A percentile compares a stretch with the other conserved stretches of the same genome.
Conservation (phyloP, 257 asterid species). For the Solanum sejunctum region DNA sequence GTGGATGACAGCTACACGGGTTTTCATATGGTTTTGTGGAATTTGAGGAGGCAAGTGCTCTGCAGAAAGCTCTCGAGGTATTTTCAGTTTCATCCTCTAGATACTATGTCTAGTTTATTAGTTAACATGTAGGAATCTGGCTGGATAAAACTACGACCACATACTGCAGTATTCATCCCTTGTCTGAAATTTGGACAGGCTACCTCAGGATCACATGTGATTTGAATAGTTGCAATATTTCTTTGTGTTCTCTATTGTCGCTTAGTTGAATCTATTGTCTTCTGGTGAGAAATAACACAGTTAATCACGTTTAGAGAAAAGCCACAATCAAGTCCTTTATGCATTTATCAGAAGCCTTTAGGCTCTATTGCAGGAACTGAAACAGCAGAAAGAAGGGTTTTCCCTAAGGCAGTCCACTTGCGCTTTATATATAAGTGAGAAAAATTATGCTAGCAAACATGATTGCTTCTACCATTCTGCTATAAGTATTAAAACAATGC, state of each 20-base stretch:
- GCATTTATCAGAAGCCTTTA: background rate
- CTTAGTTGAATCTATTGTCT: background rate
- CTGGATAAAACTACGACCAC: background rate
- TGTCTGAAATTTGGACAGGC: background rate
- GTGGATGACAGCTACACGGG: conserved; percentile 11
- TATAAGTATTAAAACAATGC: background rate
- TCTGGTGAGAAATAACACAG: background rate
- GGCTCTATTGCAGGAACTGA: background rate
- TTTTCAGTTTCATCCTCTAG: background rate
- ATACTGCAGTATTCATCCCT: background rate
- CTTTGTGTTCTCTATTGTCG: background rate
- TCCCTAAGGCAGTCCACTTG: background rate
- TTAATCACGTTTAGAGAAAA: background rate
- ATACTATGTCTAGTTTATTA: background rate
- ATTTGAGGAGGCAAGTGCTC: conserved; percentile 32
- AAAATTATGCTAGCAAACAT: background rate
- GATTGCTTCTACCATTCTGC: background rate
- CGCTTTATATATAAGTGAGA: background rate
- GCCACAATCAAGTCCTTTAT: background rate
- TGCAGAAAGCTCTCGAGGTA: conserved; percentile 37
- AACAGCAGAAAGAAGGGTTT: background rate
- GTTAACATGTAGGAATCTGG: background rate
- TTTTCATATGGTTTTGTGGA: conserved; percentile 34
- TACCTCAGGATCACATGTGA: background rate
- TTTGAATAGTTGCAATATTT: background rate